phyloP scores from a whole-genome alignment of 352 stramenopile species.

The Phytophthora crassamura region DNA sequence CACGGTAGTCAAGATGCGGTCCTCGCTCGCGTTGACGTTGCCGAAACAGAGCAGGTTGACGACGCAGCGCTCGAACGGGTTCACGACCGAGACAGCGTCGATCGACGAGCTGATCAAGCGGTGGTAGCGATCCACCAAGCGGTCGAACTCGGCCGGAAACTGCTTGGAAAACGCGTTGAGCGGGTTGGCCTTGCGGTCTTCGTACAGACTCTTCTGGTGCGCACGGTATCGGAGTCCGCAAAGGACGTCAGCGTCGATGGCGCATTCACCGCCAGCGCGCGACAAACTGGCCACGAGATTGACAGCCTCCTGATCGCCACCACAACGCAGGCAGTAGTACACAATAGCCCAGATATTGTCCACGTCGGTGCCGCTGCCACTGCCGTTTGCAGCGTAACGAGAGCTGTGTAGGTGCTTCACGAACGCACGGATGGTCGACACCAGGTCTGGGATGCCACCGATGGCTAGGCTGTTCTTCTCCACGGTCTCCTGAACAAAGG shows the following conservation, averaged over 20 bases:
- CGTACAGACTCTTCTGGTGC: slow-evolving; percentile 62
- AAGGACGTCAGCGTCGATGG: slow-evolving; percentile 66
- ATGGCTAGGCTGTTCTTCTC: slow-evolving; percentile 78
- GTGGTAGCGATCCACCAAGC: slow-evolving; percentile 73
- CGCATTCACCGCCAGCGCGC: slow-evolving; percentile 43
- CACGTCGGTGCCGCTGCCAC: slow-evolving; percentile 37
- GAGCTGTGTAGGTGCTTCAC: slow-evolving; percentile 81
- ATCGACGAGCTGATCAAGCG: slow-evolving; percentile 75
- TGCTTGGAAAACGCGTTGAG: slow-evolving; percentile 72
- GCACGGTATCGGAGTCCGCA: slow-evolving; percentile 67
- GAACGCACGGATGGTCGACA: slow-evolving; percentile 80
- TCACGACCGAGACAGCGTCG: slow-evolving; percentile 72
- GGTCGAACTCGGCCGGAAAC: slow-evolving; percentile 67
- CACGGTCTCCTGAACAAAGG: slow-evolving; percentile 82
- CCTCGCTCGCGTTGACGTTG: slow-evolving; percentile 80
- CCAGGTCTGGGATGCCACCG: slow-evolving; percentile 70
- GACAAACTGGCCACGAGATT: slow-evolving; percentile 57
- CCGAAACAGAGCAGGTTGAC: slow-evolving; percentile 82
- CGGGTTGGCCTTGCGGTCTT: slow-evolving; percentile 40
- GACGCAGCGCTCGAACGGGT: slow-evolving; percentile 83
- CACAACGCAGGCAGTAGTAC: slow-evolving; percentile 85
- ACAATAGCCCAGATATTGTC: slow-evolving; percentile 80
- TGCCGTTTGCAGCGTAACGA: slow-evolving; percentile 52
- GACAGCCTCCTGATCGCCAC: slow-evolving; percentile 72
- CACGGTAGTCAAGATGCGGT: slow-evolving; percentile 78